These are phyloP conservation scores for Yamadazyma philogaea DNA, from an alignment of 805 yeast species.

Conservation along the genomic window DNA sequence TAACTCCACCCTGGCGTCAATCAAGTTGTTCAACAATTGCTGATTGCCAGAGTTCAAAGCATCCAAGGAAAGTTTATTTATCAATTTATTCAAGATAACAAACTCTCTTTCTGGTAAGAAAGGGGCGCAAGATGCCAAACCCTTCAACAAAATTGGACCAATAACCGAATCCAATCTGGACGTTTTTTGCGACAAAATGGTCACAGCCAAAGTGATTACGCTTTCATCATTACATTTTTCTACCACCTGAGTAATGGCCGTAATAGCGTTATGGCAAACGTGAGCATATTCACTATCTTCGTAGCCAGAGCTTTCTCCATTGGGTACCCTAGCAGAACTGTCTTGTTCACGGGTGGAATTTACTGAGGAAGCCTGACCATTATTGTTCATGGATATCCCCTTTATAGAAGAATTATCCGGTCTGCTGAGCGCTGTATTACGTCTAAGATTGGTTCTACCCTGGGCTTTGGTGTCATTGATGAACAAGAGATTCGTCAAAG, in stretches of 20 bases:
- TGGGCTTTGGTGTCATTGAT: constrained; percentile 43
- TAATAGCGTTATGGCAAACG: constrained; percentile 64
- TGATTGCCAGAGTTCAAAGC: constrained; percentile 44
- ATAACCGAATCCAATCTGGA: constrained; percentile 46
- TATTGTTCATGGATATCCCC: constrained; percentile 10
- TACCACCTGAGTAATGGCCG: constrained; percentile 65
- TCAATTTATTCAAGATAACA: constrained; percentile 54
- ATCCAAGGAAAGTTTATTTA: constrained; percentile 46
- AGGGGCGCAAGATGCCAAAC: constrained; percentile 61
- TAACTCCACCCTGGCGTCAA: constrained; percentile 48
- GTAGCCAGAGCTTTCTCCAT: constrained; percentile 12
- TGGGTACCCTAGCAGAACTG: constrained; percentile 7
- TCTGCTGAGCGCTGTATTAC: constrained; percentile 31
- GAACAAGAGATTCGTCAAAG: constrained; percentile 70
- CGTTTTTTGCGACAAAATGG: constrained; percentile 78
- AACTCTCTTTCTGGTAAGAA: constrained; percentile 66
- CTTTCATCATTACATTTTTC: constrained; percentile 64
- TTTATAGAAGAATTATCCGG: constrained; percentile 16
- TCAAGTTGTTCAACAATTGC: constrained; percentile 37
- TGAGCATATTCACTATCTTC: constrained; percentile 31
- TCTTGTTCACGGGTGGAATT: neutral
- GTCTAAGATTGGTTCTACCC: constrained; percentile 20
- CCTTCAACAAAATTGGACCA: constrained; percentile 55
- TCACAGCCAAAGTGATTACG: constrained; percentile 72
- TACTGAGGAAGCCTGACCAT: constrained; percentile 4